Conservation (phyloP, 2,329 filamentous ascomycete genomes). For the Huntiella savannae region DNA sequence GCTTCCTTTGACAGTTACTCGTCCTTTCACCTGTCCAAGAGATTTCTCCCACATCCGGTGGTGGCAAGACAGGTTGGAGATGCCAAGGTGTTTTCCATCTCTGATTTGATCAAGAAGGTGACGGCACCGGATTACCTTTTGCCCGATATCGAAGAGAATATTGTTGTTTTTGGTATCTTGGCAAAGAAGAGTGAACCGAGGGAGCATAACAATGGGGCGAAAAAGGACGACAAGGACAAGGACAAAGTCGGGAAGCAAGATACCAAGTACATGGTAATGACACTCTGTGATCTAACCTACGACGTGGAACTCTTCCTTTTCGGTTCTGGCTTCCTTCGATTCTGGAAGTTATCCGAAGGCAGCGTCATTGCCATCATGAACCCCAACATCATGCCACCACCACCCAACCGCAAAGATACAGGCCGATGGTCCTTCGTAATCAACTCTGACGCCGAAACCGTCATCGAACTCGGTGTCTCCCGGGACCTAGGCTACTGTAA, state of each 20-base stretch:
- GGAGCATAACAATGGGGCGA: conserved; percentile 27
- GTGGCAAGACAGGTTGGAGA: conserved; percentile 59
- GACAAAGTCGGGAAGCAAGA: conserved; percentile 18
- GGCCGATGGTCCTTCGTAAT: conserved; percentile 74
- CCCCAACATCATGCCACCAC: conserved; percentile 75
- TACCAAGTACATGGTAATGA: conserved; percentile 85
- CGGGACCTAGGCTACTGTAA: conserved; percentile 82
- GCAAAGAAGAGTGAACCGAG: conserved; percentile 74
- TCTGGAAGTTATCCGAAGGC: conserved; percentile 86
- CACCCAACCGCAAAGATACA: conserved; percentile 52
- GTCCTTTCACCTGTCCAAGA: conserved; percentile 60
- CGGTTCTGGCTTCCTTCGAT: conserved; percentile 71
- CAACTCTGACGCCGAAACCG: conserved; percentile 67
- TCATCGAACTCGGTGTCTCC: conserved; percentile 72
- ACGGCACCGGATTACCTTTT: conserved; percentile 68
- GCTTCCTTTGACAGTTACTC: conserved; percentile 72
- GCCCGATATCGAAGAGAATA: conserved; percentile 68
- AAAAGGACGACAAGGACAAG: conserved; percentile 27
- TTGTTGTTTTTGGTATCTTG: conserved; percentile 74
- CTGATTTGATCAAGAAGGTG: conserved; percentile 61
- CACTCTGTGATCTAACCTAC: conserved; percentile 72
- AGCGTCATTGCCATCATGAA: conserved; percentile 86
- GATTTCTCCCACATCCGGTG: conserved; percentile 64
- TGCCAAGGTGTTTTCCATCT: conserved; percentile 60
- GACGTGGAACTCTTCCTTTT: conserved; percentile 88